Evolutionary conservation across 2,329 filamentous ascomycete species (phyloP).

Genomic region (Grosmannia serpens): DNA sequence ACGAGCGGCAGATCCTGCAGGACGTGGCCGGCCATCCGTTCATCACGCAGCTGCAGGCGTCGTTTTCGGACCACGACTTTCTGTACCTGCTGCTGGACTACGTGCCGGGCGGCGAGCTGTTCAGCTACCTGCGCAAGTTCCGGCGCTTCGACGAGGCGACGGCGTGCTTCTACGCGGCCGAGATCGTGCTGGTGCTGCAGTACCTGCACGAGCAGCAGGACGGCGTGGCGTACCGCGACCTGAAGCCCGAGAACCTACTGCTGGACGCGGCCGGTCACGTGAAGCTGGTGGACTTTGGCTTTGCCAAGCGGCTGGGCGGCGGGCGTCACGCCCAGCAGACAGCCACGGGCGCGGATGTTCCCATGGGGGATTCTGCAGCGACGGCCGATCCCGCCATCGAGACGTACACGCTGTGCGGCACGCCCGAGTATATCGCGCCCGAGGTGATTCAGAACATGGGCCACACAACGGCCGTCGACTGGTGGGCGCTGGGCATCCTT

Average conservation of each 20-base stretch:
- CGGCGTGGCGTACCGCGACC: conserved; percentile 66
- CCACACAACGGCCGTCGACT: conserved; percentile 66
- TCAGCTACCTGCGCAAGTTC: conserved; percentile 68
- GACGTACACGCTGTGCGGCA: conserved; percentile 75
- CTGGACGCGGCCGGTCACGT: conserved; percentile 69
- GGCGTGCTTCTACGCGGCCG: conserved; percentile 71
- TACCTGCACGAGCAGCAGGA: conserved; percentile 70
- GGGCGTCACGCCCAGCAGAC: conserved; percentile 18
- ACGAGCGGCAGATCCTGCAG: conserved; percentile 68
- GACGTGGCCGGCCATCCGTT: conserved; percentile 73
- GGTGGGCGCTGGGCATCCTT: conserved; percentile 78
- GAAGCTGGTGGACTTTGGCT: conserved; percentile 76
- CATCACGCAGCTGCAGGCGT: conserved; percentile 67
- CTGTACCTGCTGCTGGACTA: conserved; percentile 79
- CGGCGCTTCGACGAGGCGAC: conserved; percentile 69
- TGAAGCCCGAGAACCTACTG: conserved; percentile 75
- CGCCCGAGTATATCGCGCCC: conserved; percentile 72
- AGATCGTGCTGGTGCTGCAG: conserved; percentile 72
- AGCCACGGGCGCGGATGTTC: conserved; percentile 11
- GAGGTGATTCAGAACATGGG: conserved; percentile 79
- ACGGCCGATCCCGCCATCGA: conserved; percentile 31
- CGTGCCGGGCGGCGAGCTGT: conserved; percentile 73
- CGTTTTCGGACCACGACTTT: conserved; percentile 68
- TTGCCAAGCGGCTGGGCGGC: conserved; percentile 64
- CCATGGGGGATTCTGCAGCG: conserved; percentile 14